These are phyloP conservation scores for Crithidia thermophila DNA, from an alignment of 208 protist species.

Conservation along the genomic window DNA sequence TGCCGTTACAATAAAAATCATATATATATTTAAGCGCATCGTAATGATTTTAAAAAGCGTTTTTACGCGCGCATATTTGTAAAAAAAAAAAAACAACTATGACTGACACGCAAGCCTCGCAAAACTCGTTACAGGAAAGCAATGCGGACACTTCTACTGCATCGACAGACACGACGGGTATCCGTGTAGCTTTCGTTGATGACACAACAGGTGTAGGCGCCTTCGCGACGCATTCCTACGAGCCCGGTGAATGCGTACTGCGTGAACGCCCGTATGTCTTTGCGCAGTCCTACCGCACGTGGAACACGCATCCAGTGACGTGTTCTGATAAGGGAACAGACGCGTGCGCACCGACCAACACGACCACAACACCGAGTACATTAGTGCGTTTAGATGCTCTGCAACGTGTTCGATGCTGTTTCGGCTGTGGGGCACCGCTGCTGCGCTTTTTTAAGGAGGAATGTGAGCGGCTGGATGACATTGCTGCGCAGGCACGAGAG, in stretches of 20 bases:
- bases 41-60: no score
- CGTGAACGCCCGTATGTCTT: conserved; percentile 42
- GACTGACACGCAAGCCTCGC: neutral
- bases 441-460: conserved; percentile 31
- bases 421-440: conserved; percentile 45
- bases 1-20: no score
- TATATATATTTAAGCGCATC: no score
- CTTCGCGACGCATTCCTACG: conserved; percentile 19
- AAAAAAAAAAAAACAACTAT: neutral
- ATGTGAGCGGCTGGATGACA: conserved; percentile 25
- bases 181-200: conserved; percentile 30
- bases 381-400: neutral
- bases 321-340: no score
- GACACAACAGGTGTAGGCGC: conserved; percentile 31
- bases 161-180: neutral
- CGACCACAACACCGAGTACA: neutral
- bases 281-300: conserved; percentile 38
- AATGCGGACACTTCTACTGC: neutral
- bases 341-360: neutral
- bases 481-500: neutral
- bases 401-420: conserved; percentile 30
- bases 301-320: neutral
- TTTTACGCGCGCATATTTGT: no score
- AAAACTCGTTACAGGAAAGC: no score
- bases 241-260: conserved; percentile 34